Evolutionary conservation across 2,329 filamentous ascomycete species (phyloP).

Genomic region (Diaporthe capsici): DNA sequence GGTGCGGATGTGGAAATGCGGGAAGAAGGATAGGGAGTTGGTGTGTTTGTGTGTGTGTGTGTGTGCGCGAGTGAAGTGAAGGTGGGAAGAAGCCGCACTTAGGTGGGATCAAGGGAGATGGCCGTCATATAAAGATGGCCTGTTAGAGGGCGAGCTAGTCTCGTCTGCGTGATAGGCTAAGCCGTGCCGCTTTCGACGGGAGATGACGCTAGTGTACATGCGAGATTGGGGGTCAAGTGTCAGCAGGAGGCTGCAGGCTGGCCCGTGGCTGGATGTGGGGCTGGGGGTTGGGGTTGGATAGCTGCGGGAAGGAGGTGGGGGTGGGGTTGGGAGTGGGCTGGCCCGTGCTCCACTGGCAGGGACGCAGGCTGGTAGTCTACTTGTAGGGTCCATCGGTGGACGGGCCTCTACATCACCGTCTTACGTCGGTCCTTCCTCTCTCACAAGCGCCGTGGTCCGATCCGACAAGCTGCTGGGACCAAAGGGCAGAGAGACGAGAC

Average conservation of each 20-base stretch:
- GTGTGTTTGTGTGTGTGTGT: not conserved
- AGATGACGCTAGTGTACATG: not conserved
- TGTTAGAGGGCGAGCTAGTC: conserved; percentile 5
- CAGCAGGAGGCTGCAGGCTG: not conserved
- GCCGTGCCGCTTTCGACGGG: conserved; percentile 9
- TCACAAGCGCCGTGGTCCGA: conserved; percentile 41
- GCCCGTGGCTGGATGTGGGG: not conserved
- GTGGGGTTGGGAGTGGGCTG: not conserved
- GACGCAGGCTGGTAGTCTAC: not conserved
- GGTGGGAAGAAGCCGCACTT: not conserved
- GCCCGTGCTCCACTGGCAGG: not conserved
- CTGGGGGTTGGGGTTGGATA: conserved; percentile 1
- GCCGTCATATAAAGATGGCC: conserved; percentile 16
- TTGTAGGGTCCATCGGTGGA: conserved; percentile 32
- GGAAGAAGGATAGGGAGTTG: not conserved
- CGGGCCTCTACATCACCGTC: conserved; percentile 32
- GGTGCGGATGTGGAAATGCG: not conserved
- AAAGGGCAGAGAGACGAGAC: not conserved
- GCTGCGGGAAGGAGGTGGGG: not conserved
- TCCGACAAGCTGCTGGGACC: conserved; percentile 12
- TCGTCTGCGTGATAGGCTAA: not conserved
- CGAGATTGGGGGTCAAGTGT: not conserved
- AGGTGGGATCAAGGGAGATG: not conserved
- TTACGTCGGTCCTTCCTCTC: conserved; percentile 35
- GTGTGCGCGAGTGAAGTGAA: not conserved